These are phyloP conservation scores for Metschnikowia reukaufii DNA, from an alignment of 805 yeast species.

Conservation along the genomic window DNA sequence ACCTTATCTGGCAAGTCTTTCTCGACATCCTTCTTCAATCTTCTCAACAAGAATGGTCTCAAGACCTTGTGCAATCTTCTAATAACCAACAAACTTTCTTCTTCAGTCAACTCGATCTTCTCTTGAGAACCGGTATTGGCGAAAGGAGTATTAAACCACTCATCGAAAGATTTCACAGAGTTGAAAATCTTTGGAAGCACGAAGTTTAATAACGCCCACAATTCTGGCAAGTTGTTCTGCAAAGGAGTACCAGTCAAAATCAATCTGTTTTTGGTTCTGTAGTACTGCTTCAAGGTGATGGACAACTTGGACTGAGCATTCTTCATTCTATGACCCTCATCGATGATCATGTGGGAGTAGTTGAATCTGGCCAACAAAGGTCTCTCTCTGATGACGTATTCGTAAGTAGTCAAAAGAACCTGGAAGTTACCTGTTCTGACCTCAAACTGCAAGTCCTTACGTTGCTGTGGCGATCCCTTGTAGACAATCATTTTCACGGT, in stretches of 20 bases:
- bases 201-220: conserved; percentile 82
- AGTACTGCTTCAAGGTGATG: conserved; percentile 65
- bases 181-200: conserved; percentile 83
- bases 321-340: conserved; percentile 90
- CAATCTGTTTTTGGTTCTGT: conserved; percentile 72
- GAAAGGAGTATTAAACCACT: conserved; percentile 88
- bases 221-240: conserved; percentile 80
- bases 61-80: conserved; percentile 84
- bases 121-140: conserved; percentile 84
- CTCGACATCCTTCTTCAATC: conserved; percentile 85
- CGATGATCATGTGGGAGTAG: conserved; percentile 87
- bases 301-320: conserved; percentile 75
- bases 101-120: conserved; percentile 77
- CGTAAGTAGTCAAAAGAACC: conserved; percentile 77
- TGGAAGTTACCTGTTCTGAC: conserved; percentile 70
- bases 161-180: conserved; percentile 82
- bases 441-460: conserved; percentile 64
- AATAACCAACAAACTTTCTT: conserved; percentile 77
- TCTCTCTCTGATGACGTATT: conserved; percentile 76
- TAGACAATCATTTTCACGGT: conserved; percentile 65
- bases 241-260: conserved; percentile 88
- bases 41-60: conserved; percentile 79
- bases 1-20: conserved; percentile 83
- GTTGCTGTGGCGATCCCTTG: conserved; percentile 74
- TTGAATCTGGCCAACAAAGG: conserved; percentile 65